phyloP scores from a whole-genome alignment of 192 early-diverging fungal species.

The Phycomyces nitens region DNA sequence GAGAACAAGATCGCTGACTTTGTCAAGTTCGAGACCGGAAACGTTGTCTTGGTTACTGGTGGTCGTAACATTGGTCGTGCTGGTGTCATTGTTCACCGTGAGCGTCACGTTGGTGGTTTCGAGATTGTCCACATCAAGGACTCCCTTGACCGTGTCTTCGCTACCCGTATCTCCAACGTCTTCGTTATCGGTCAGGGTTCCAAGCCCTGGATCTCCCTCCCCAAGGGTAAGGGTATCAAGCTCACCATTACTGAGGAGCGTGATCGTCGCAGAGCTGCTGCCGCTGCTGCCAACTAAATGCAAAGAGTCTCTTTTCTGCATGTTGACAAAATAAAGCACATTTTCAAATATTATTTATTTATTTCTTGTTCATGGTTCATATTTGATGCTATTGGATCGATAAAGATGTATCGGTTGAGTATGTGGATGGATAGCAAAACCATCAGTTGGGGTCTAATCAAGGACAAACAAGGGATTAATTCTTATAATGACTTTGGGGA shows the following conservation, averaged over 20 bases:
- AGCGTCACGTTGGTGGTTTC: conserved; percentile 96
- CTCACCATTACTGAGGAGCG: conserved; percentile 99
- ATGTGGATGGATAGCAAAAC: too few relatives aligned
- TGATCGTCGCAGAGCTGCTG: conserved; percentile 77
- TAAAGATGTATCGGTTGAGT: too few relatives aligned
- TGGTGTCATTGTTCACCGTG: conserved; percentile 93
- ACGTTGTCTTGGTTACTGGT: conserved; percentile 95
- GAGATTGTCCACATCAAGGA: conserved; percentile 99
- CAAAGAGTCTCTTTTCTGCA: too few relatives aligned
- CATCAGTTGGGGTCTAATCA: too few relatives aligned
- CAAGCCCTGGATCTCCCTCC: conserved; percentile 94
- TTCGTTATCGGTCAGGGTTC: conserved; percentile 83
- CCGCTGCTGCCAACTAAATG: conserved; percentile 18
- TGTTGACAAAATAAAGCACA: too few relatives aligned
- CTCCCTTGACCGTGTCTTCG: conserved; percentile 89
- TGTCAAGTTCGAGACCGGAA: conserved; percentile 97
- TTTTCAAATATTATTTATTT: too few relatives aligned
- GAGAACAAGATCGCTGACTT: conserved; percentile 88
- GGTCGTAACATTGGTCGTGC: conserved; percentile 98
- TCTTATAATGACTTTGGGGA: too few relatives aligned
- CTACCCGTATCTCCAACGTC: conserved; percentile 97
- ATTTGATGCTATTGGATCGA: too few relatives aligned
- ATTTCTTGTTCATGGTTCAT: too few relatives aligned
- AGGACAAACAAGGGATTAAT: too few relatives aligned
- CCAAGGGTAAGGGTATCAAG: conserved; percentile 99